These are phyloP conservation scores for Epichloe sp. DNA, from an alignment of 2,329 filamentous ascomycete species.

Conservation along the genomic window DNA sequence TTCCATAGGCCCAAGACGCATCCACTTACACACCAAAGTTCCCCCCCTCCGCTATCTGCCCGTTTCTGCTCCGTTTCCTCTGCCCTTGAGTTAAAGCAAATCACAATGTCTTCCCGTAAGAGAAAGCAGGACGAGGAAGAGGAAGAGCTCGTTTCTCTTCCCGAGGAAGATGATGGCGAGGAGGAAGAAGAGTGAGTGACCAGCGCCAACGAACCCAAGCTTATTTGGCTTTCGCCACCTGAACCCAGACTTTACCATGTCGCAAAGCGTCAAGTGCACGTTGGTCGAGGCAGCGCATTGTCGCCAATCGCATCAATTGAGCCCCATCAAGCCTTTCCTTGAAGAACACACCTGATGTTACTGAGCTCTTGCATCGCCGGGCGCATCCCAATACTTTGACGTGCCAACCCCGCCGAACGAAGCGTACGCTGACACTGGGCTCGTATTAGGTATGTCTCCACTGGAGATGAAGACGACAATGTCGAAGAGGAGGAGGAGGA, in stretches of 20 bases:
- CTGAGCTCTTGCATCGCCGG: not conserved
- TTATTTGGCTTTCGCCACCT: not conserved
- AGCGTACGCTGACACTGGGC: not conserved
- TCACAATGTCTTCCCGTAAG: slow-evolving; percentile 36
- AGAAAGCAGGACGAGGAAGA: slow-evolving; percentile 46
- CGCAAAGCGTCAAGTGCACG: not conserved
- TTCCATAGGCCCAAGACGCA: not conserved
- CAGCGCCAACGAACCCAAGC: not conserved
- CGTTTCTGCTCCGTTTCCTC: not conserved
- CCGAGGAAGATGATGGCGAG: slow-evolving; percentile 36
- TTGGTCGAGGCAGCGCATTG: not conserved
- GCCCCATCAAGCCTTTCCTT: no score
- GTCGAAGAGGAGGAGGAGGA: slow-evolving; percentile 27
- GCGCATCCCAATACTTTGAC: not conserved
- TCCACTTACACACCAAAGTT: slow-evolving; percentile 4
- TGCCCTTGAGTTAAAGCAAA: not conserved
- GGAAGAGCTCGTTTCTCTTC: slow-evolving; percentile 41
- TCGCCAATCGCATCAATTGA: not conserved
- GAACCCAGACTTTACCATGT: not conserved
- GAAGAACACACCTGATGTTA: not conserved
- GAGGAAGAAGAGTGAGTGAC: slow-evolving; percentile 41
- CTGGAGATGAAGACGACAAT: slow-evolving; percentile 27
- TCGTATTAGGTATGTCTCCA: slow-evolving; percentile 21
- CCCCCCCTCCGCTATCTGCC: not conserved
- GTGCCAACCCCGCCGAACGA: not conserved